Conservation (phyloP, 2,329 filamentous ascomycete genomes). For the Chrysosporium keratinophilum region DNA sequence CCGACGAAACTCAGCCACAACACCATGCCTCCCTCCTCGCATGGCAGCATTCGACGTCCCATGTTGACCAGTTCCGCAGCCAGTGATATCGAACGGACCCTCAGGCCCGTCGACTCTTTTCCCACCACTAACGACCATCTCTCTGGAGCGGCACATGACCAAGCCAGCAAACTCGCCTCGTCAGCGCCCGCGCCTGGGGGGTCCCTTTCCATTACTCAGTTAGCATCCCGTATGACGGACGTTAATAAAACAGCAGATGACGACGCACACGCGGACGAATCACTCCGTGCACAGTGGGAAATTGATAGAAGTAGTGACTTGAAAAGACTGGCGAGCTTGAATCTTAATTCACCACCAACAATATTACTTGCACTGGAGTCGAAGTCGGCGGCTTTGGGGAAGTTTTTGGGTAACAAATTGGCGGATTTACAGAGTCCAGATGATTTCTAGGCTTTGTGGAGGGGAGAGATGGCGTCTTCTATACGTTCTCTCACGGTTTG, state of each 20-base stretch:
- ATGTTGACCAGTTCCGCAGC: slow-evolving; percentile 13
- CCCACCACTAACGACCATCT: slow-evolving; percentile 12
- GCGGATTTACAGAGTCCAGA: slow-evolving; percentile 34
- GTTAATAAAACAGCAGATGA: slow-evolving; percentile 2
- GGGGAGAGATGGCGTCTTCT: background rate
- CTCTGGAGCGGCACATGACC: background rate
- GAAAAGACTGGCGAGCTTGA: slow-evolving; percentile 31
- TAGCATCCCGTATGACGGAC: background rate
- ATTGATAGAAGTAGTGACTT: slow-evolving; percentile 34
- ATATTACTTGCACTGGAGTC: slow-evolving; percentile 35
- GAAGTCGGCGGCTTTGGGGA: slow-evolving; percentile 34
- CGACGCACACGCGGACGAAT: slow-evolving; percentile 18
- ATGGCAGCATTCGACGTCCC: background rate
- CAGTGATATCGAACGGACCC: slow-evolving; percentile 15
- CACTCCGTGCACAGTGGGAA: slow-evolving; percentile 30
- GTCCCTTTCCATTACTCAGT: slow-evolving; percentile 1
- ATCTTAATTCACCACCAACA: slow-evolving; percentile 30
- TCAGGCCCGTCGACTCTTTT: slow-evolving; percentile 9
- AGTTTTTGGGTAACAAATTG: slow-evolving; percentile 33
- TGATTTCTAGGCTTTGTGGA: slow-evolving; percentile 26
- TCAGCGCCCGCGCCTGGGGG: slow-evolving; percentile 15
- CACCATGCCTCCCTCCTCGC: background rate
- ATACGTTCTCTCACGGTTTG: too few relatives aligned
- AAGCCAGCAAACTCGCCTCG: slow-evolving; percentile 15
- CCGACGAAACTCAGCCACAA: slow-evolving; percentile 17